Conservation (phyloP, 306 rosid genomes). For the Dryas drummondii region DNA sequence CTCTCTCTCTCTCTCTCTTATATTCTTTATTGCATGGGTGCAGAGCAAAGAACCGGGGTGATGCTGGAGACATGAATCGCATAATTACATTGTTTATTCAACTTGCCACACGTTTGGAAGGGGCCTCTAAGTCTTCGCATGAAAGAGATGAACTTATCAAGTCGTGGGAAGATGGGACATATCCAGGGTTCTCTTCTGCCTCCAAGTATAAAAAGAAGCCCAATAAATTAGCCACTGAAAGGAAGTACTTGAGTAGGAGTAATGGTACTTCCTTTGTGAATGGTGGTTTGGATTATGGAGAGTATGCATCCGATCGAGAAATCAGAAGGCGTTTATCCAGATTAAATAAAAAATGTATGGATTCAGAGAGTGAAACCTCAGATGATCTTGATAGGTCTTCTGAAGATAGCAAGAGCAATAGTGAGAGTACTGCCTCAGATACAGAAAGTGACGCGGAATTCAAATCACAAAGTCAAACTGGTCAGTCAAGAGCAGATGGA, state of each 20-base stretch:
- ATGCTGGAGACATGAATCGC: conserved; percentile 69
- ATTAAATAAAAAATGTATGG: conserved; percentile 71
- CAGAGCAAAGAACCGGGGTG: conserved; percentile 85
- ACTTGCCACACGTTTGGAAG: conserved; percentile 75
- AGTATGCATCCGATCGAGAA: conserved; percentile 81
- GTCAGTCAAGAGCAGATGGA: conserved; percentile 56
- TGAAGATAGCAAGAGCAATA: conserved; percentile 69
- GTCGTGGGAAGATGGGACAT: conserved; percentile 59
- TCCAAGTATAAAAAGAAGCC: conserved; percentile 71
- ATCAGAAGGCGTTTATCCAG: conserved; percentile 75
- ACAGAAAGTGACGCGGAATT: conserved; percentile 68
- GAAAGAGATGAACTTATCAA: conserved; percentile 61
- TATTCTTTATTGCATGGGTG: conserved; percentile 1
- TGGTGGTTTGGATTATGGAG: conserved; percentile 60
- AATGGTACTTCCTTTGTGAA: conserved; percentile 55
- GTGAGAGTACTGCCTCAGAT: conserved; percentile 61
- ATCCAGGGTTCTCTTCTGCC: conserved; percentile 37
- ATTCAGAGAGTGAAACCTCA: conserved; percentile 88
- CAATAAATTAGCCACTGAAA: conserved; percentile 56
- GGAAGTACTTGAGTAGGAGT: conserved; percentile 63
- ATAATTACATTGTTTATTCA: conserved; percentile 65
- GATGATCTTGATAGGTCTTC: conserved; percentile 78
- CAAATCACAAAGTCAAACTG: conserved; percentile 44
- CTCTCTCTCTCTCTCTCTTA: background rate
- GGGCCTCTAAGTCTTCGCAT: conserved; percentile 51